Percentiles rank a stretch among this genome's conserved stretches.
These are phyloP conservation scores for Fusarium pseudoanthophilum DNA, from an alignment of 2,329 filamentous ascomycete species.

Conservation along the genomic window DNA sequence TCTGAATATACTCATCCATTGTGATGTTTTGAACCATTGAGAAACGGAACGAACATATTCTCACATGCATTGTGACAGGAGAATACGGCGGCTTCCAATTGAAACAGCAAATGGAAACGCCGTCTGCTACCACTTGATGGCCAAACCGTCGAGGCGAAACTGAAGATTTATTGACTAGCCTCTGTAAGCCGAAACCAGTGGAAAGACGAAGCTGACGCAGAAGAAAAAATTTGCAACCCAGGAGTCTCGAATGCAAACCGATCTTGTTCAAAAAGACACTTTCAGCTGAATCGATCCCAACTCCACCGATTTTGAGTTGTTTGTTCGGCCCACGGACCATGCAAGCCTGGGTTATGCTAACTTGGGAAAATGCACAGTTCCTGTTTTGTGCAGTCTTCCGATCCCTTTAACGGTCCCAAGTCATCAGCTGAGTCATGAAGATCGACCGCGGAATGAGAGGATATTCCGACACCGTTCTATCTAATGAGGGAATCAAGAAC, in stretches of 20 bases:
- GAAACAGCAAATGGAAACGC: conserved; percentile 33
- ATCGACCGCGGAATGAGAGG: too few relatives aligned
- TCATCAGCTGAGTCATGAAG: too few relatives aligned
- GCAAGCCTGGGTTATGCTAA: background rate
- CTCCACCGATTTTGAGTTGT: conserved; percentile 6
- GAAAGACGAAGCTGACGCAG: background rate
- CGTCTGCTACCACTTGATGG: conserved; percentile 3
- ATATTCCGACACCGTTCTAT: too few relatives aligned
- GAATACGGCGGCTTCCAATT: conserved; percentile 19
- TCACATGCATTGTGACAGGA: background rate
- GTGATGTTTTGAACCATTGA: background rate
- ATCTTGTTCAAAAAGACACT: conserved; percentile 1
- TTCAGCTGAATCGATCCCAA: conserved; percentile 21
- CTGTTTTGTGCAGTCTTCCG: conserved; percentile 20
- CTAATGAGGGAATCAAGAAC: too few relatives aligned
- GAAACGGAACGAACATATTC: conserved; percentile 1
- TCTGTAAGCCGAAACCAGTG: background rate
- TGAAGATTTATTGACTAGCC: background rate
- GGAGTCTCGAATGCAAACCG: background rate
- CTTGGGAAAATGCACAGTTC: conserved; percentile 5
- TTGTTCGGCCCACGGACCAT: background rate
- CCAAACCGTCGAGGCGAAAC: background rate
- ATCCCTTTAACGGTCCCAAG: too few relatives aligned
- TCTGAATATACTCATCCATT: background rate
- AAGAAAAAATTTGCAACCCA: background rate